Evolutionary conservation across 371 early-diverging fungal genomes (phyloP).

Genomic region (Mucor lusitanicus): DNA sequence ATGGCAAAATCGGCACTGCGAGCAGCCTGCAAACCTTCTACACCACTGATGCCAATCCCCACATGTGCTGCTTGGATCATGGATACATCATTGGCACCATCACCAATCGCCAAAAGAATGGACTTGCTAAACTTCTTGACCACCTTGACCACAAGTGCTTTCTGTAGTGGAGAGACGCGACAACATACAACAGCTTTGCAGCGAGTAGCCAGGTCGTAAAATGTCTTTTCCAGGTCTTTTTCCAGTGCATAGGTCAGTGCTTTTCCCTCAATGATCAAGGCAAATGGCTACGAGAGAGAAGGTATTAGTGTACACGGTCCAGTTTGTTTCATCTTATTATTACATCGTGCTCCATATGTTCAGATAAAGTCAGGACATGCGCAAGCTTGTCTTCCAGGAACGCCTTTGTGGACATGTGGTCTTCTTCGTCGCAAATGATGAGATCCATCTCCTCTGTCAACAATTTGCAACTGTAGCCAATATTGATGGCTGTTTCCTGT

Average conservation of each 20-base stretch:
- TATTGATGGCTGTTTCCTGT: constrained; percentile 93
- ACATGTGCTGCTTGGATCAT: constrained; percentile 99
- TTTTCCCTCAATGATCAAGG: constrained; percentile 74
- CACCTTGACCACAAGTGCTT: constrained; percentile 88
- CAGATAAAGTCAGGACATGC: constrained; percentile 24
- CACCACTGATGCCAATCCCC: constrained; percentile 95
- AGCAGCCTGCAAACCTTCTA: constrained; percentile 97
- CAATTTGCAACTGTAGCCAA: constrained; percentile 89
- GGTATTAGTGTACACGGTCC: not conserved
- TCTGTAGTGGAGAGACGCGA: constrained; percentile 93
- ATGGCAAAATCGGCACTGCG: constrained; percentile 96
- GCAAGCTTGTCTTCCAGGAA: constrained; percentile 72
- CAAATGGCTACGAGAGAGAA: constrained; percentile 41
- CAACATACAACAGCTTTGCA: constrained; percentile 92
- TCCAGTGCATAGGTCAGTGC: constrained; percentile 70
- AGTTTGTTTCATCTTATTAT: not conserved
- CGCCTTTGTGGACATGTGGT: constrained; percentile 67
- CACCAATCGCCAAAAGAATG: constrained; percentile 90
- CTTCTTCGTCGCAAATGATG: constrained; percentile 75
- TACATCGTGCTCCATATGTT: constrained; percentile 19
- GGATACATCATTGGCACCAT: constrained; percentile 98
- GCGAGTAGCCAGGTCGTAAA: constrained; percentile 73
- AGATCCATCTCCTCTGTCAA: constrained; percentile 83
- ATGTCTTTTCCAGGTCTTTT: constrained; percentile 64
- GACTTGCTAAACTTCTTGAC: constrained; percentile 79